Evolutionary conservation across 2,329 filamentous ascomycete species (phyloP), one percentile per base, ranked within the genome.

Genomic region (Talaromyces sp.): DNA sequence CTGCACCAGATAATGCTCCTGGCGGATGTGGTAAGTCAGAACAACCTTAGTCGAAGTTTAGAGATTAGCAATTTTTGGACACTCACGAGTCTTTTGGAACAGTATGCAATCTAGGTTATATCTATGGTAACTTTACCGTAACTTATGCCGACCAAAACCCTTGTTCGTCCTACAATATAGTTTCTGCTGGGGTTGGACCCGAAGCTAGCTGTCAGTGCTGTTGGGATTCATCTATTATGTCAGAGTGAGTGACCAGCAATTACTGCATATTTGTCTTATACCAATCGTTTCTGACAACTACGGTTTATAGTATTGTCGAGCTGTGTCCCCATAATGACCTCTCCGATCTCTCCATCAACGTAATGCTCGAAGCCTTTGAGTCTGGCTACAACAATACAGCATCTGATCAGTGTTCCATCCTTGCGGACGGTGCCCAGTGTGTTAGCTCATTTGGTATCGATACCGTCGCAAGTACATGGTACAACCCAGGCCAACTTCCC

Each of bases 171-270:
- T 31, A 52, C n/a, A 17, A n/a, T 31, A 33, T 52, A n/a, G 49
- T 52, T 52, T 52, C 49, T 10, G 49, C 49, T n/a, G 49, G 49
- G 11, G 7, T 52, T 52, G 25, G 25, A 2, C 5, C 27, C 3
- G 49, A 52, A 15, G 49, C 49, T 52, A 52, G 49, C 25, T 52
- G 49, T n/a, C 49, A 52, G 49, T 52, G 49, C 10, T 52, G 49
- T 52, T 52, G 49, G 49, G 49, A 52, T 52, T 52, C 49, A n/a
- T 52, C 49, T 52, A 52, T 52, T n/a, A 15, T 52, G 17, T 52
- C 49, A 10, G 9, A 52, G 49, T 52, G 27, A n/a, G 49, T 52
- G 25, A n/a, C 15, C 47, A n/a, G 10, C 27, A 33, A 33, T 4
- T 33, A 31, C 27, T 31, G 15, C 22, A 15, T 27, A 17, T 31